phyloP scores from a whole-genome alignment of 2,329 filamentous ascomycete species.

The Colletotrichum spinosum region DNA sequence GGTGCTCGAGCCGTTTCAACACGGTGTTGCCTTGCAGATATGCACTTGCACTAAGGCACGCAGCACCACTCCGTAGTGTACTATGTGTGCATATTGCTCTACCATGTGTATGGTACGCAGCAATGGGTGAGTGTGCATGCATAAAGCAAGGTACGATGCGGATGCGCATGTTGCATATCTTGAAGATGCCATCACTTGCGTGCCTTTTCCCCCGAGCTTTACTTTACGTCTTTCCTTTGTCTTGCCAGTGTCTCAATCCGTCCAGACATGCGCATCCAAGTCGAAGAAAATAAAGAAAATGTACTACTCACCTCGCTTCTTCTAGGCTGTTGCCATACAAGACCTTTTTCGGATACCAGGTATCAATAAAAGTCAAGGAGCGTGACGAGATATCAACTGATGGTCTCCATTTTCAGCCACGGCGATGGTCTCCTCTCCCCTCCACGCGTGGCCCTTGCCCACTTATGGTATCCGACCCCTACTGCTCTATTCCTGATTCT shows the following conservation, averaged over 20 bases:
- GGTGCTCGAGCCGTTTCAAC: constrained; percentile 37
- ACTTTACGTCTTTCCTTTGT: background rate
- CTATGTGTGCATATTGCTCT: too few species aligned
- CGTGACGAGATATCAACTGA: too few species aligned
- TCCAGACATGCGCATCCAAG: too few species aligned
- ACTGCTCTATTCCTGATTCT: constrained; percentile 35
- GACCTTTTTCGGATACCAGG: too few species aligned
- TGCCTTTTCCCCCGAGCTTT: background rate
- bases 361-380: too few species aligned
- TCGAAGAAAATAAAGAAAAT: too few species aligned
- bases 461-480: constrained; percentile 16
- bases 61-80: background rate
- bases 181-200: constrained; percentile 13
- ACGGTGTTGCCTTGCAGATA: constrained; percentile 22
- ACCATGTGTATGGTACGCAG: too few species aligned
- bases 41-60: constrained; percentile 9
- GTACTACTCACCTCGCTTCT: too few species aligned
- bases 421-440: constrained; percentile 2
- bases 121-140: too few species aligned
- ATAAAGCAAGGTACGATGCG: too few species aligned
- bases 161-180: constrained; percentile 21
- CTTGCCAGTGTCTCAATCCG: too few species aligned
- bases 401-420: background rate
- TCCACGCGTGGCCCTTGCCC: constrained; percentile 25
- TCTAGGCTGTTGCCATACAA: too few species aligned